These are phyloP conservation scores for Nemania bipapillata DNA, from an alignment of 2,329 filamentous ascomycete species.

Conservation along the genomic window DNA sequence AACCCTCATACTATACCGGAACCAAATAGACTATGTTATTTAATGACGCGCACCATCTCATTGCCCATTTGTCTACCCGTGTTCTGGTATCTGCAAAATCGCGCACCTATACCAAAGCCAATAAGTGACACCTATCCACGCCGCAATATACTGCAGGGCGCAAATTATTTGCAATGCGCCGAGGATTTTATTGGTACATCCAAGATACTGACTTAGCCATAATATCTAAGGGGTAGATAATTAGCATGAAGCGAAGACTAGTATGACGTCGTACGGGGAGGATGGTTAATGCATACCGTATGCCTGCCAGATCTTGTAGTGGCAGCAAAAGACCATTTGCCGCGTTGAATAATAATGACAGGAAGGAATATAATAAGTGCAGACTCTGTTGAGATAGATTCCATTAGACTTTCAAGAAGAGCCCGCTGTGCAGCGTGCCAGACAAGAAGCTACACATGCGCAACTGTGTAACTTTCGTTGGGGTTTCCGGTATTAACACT, in stretches of 20 bases:
- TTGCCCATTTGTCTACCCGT: too few relatives aligned
- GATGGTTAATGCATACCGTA: neutral
- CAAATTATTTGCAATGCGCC: conserved; percentile 15
- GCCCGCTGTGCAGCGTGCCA: conserved; percentile 22
- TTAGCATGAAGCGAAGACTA: neutral
- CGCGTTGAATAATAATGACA: neutral
- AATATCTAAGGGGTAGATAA: neutral
- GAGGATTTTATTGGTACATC: conserved; percentile 2
- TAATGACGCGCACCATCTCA: too few relatives aligned
- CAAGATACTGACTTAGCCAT: conserved; percentile 8
- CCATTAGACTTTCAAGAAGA: neutral
- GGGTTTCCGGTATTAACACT: conserved; percentile 20
- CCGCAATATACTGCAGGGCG: conserved; percentile 6
- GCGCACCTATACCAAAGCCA: conserved; percentile 16
- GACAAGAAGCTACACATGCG: conserved; percentile 6
- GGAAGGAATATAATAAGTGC: neutral
- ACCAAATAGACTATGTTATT: too few relatives aligned
- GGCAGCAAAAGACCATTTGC: neutral
- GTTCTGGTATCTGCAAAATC: conserved; percentile 4
- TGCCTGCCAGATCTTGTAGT: neutral
- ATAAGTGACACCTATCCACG: conserved; percentile 4
- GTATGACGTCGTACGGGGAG: neutral
- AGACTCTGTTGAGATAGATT: neutral
- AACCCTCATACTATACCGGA: too few relatives aligned
- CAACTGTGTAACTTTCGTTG: conserved; percentile 4